Conservation (phyloP, 305 asterid genomes). For the Fraxinus floribunda region DNA sequence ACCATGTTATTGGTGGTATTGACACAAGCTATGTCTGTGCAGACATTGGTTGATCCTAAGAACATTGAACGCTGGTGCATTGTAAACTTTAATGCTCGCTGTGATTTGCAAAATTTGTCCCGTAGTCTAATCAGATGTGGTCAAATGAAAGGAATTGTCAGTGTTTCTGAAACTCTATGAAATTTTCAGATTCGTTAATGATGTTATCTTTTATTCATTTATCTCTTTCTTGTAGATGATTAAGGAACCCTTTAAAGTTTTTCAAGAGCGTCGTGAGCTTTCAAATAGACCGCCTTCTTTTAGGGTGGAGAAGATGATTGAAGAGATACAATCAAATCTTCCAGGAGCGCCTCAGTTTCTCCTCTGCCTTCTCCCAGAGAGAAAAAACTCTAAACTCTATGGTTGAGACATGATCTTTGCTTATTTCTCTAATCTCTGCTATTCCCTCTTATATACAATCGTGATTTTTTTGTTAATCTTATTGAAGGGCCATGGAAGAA, state of each 20-base stretch:
- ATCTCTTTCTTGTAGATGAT: slow-evolving; percentile 22
- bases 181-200: neutral
- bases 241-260: slow-evolving; percentile 20
- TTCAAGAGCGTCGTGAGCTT: slow-evolving; percentile 43
- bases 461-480: neutral
- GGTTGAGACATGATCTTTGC: slow-evolving; percentile 36
- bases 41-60: slow-evolving; percentile 44
- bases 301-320: slow-evolving; percentile 56
- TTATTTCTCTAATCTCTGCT: neutral
- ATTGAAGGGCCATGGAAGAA: slow-evolving; percentile 76
- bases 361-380: slow-evolving; percentile 69
- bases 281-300: slow-evolving; percentile 43
- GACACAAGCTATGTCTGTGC: slow-evolving; percentile 13
- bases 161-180: slow-evolving; percentile 2
- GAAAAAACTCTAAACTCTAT: slow-evolving; percentile 64
- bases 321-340: slow-evolving; percentile 33
- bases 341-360: slow-evolving; percentile 52
- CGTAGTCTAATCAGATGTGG: slow-evolving; percentile 42
- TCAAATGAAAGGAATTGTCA: slow-evolving; percentile 61
- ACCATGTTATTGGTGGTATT: neutral
- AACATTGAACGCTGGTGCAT: slow-evolving; percentile 46
- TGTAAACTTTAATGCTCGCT: slow-evolving; percentile 63
- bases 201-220: neutral
- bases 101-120: slow-evolving; percentile 33
- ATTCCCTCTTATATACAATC: neutral